phyloP scores from a whole-genome alignment of 2,329 filamentous ascomycete genomes.

The Apiospora saccharicola region DNA sequence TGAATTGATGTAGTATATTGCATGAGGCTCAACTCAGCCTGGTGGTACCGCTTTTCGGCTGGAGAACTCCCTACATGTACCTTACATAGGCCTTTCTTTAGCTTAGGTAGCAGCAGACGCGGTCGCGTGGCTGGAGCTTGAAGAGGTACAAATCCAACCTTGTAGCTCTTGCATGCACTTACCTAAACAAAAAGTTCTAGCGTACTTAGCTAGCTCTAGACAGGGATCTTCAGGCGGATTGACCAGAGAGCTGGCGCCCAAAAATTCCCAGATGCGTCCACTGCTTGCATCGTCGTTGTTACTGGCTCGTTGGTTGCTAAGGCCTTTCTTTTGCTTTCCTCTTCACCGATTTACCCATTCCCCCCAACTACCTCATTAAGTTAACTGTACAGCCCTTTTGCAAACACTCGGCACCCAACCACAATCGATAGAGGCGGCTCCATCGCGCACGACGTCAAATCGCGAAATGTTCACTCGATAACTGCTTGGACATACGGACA shows the following conservation, averaged over 20 bases:
- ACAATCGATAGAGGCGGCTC: neutral
- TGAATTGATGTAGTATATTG: neutral
- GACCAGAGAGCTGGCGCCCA: slow-evolving; percentile 21
- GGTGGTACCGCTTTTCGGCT: neutral
- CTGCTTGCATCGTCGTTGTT: slow-evolving; percentile 15
- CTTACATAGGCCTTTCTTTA: too few species aligned
- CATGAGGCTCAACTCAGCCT: slow-evolving; percentile 20
- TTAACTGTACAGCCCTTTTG: neutral
- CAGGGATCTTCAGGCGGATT: slow-evolving; percentile 8
- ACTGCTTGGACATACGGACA: neutral
- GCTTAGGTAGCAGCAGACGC: neutral
- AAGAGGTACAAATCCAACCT: neutral
- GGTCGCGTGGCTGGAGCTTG: slow-evolving; percentile 14
- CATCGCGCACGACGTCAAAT: neutral
- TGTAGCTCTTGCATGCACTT: neutral
- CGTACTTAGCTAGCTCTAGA: neutral
- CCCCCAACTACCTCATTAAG: neutral
- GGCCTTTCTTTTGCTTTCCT: neutral
- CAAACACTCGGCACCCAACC: neutral
- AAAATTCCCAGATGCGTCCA: slow-evolving; percentile 25
- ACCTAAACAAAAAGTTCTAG: neutral
- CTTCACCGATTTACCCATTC: neutral
- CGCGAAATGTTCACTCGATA: slow-evolving; percentile 15
- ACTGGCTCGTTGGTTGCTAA: slow-evolving; percentile 19
- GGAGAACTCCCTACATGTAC: neutral